Evolutionary conservation across 2,329 filamentous ascomycete genomes (phyloP).

Genomic region (Penicillium sp.): DNA sequence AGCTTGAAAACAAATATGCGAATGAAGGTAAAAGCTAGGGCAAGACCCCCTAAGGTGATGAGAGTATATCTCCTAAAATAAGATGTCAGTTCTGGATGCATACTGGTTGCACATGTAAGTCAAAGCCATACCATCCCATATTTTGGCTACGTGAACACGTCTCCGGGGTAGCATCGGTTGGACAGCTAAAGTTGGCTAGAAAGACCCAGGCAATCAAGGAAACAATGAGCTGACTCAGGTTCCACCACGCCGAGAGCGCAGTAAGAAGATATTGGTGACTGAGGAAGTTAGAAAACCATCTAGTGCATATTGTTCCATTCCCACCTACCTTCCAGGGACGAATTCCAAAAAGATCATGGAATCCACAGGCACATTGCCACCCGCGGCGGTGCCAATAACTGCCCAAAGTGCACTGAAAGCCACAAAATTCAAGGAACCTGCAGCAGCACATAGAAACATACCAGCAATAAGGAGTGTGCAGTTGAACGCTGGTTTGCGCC

Average conservation of each 20-base stretch:
- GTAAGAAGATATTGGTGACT: constrained; percentile 31
- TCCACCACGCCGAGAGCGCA: constrained; percentile 52
- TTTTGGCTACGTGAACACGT: constrained; percentile 25
- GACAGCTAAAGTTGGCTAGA: constrained; percentile 31
- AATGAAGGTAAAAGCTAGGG: constrained; percentile 28
- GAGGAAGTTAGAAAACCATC: neutral
- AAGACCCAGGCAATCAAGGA: constrained; percentile 33
- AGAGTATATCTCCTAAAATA: constrained; percentile 27
- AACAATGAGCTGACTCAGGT: constrained; percentile 46
- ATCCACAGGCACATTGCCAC: constrained; percentile 31
- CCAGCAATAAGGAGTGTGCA: constrained; percentile 47
- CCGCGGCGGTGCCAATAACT: constrained; percentile 29
- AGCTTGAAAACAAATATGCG: constrained; percentile 32
- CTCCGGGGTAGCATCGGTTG: constrained; percentile 24
- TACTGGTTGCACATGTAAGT: too few relatives aligned
- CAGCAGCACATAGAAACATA: constrained; percentile 27
- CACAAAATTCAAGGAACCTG: constrained; percentile 28
- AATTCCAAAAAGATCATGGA: constrained; percentile 35
- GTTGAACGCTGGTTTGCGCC: constrained; percentile 50
- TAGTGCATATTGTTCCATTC: accelerated
- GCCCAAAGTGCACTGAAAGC: constrained; percentile 32
- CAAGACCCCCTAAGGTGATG: constrained; percentile 27
- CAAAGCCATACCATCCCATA: constrained; percentile 30
- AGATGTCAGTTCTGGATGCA: neutral
- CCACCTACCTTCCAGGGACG: constrained; percentile 23